phyloP scores from a whole-genome alignment of 2,329 filamentous ascomycete species.

The Blastomyces gilchristii region DNA sequence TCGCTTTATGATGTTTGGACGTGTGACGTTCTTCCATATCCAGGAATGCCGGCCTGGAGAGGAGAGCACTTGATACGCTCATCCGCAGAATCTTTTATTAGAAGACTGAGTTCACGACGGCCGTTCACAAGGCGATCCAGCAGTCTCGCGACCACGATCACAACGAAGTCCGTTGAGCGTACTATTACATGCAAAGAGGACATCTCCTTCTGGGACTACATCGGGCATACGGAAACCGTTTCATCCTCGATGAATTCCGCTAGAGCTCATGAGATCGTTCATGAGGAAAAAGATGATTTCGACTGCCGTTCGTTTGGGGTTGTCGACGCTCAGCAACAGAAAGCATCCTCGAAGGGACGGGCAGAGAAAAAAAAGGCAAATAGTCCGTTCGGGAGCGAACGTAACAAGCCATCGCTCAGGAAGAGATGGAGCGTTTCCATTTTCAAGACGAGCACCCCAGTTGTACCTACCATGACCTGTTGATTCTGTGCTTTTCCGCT shows the following conservation, averaged over 20 bases:
- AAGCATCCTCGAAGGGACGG: background rate
- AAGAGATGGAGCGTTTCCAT: constrained; percentile 14
- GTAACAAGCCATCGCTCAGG: constrained; percentile 11
- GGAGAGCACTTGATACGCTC: constrained; percentile 63
- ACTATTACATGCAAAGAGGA: constrained; percentile 9
- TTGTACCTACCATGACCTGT: background rate
- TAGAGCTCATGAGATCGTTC: constrained; percentile 3
- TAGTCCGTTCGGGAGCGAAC: background rate
- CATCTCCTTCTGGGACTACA: constrained; percentile 4
- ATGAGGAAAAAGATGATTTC: constrained; percentile 1
- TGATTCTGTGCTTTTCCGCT: background rate
- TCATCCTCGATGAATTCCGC: background rate
- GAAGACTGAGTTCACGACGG: constrained; percentile 71
- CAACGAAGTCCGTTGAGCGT: constrained; percentile 12
- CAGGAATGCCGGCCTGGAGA: constrained; percentile 61
- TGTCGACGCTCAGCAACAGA: background rate
- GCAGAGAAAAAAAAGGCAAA: background rate
- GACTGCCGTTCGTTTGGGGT: background rate
- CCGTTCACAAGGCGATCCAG: constrained; percentile 64
- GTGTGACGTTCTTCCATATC: constrained; percentile 66
- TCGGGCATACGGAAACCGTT: background rate
- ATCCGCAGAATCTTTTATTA: constrained; percentile 77
- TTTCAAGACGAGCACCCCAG: constrained; percentile 10
- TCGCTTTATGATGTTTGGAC: constrained; percentile 74
- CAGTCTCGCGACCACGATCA: constrained; percentile 37